Conservation (phyloP, 108 stramenopile species). For the Parietichytrium sp. region DNA sequence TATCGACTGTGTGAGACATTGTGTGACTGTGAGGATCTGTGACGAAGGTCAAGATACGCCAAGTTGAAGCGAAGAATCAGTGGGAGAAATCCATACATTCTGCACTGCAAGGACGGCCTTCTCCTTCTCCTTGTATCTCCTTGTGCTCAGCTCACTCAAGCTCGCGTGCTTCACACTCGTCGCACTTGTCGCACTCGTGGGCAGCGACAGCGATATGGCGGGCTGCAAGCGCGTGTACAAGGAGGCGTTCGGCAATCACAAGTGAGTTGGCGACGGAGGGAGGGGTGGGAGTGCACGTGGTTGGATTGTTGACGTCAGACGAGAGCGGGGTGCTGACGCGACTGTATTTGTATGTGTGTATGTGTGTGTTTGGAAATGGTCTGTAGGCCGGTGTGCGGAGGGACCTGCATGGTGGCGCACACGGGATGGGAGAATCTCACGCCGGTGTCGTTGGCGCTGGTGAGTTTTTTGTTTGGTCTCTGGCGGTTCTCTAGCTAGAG, state of each 20-base stretch:
- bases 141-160: too few relatives aligned
- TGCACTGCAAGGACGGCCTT: too few relatives aligned
- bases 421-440: slow-evolving; percentile 38
- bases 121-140: too few relatives aligned
- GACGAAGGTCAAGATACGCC: too few relatives aligned
- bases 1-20: too few relatives aligned
- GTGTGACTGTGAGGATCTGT: too few relatives aligned
- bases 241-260: background rate
- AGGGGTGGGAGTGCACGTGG: background rate
- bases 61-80: too few relatives aligned
- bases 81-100: too few relatives aligned
- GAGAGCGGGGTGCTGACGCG: background rate
- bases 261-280: background rate
- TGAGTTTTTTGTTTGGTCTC: background rate
- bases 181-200: too few relatives aligned
- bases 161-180: too few relatives aligned
- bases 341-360: background rate
- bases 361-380: background rate
- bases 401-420: background rate
- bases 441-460: background rate
- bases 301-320: background rate
- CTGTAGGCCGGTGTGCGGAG: background rate
- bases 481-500: too few relatives aligned
- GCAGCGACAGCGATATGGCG: too few relatives aligned
- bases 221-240: background rate